Conservation (phyloP, 139 green algal species). For the Tetraselmis chui region DNA sequence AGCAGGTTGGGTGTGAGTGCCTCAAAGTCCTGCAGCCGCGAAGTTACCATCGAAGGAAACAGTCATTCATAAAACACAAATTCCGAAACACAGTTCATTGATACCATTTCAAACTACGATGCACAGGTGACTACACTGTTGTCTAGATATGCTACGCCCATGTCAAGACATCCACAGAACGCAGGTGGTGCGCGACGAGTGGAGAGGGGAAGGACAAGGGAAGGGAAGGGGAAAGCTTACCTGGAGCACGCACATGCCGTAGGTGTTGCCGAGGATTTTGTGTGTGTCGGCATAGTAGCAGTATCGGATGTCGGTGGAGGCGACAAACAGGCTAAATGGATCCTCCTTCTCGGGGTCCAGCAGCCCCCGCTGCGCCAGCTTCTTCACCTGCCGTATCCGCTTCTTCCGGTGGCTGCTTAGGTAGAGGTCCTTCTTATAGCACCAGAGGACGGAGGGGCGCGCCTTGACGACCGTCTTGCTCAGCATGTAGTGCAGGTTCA, state of each 20-base stretch:
- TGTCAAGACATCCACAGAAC: neutral
- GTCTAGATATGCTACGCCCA: neutral
- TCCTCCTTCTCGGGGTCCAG: conserved; percentile 95
- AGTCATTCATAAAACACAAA: neutral
- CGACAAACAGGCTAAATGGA: conserved; percentile 94
- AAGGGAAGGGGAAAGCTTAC: conserved; percentile 27
- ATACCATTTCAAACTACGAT: neutral
- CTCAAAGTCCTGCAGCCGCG: conserved; percentile 96
- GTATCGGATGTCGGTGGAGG: conserved; percentile 94
- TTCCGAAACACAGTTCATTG: neutral
- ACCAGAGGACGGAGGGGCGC: conserved; percentile 93
- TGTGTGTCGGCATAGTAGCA: conserved; percentile 97
- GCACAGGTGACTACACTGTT: neutral
- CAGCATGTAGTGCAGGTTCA: conserved; percentile 99
- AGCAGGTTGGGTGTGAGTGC: conserved; percentile 96
- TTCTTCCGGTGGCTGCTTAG: conserved; percentile 93
- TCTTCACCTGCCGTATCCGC: conserved; percentile 92
- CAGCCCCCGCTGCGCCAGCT: conserved; percentile 84
- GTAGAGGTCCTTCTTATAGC: conserved; percentile 98
- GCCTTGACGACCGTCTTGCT: conserved; percentile 90
- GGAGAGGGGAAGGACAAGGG: neutral
- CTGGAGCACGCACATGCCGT: conserved; percentile 97
- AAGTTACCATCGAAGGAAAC: conserved; percentile 1
- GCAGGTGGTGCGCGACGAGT: no score
- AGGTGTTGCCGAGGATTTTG: conserved; percentile 96